These are phyloP conservation scores for Wickerhamomyces subpelliculosus DNA, from an alignment of 805 yeast genomes.

Conservation along the genomic window DNA sequence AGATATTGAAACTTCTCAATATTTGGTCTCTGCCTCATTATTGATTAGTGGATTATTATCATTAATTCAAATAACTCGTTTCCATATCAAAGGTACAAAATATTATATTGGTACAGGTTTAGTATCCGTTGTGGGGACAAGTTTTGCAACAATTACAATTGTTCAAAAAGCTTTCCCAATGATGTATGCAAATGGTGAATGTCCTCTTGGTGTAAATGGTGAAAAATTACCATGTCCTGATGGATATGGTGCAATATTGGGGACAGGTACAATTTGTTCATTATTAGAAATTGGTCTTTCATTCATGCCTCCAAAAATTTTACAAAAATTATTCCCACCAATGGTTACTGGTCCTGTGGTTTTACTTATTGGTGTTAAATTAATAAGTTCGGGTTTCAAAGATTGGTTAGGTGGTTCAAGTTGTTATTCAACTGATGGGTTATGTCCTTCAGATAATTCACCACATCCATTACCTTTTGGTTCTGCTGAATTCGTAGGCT, in stretches of 20 bases:
- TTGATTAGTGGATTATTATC: conserved; percentile 70
- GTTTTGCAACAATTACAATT: conserved; percentile 82
- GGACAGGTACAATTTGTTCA: conserved; percentile 73
- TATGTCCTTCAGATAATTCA: conserved; percentile 44
- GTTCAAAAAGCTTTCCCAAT: conserved; percentile 46
- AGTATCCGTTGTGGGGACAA: conserved; percentile 85
- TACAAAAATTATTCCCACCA: conserved; percentile 79
- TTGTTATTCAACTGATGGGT: conserved; percentile 38
- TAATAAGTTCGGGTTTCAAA: conserved; percentile 66
- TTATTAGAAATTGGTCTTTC: conserved; percentile 66
- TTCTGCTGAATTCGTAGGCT: conserved; percentile 77
- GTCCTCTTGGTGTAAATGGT: too few relatives aligned
- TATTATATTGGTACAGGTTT: conserved; percentile 84
- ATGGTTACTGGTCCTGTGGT: conserved; percentile 93
- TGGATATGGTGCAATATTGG: conserved; percentile 85
- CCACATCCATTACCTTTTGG: conserved; percentile 70
- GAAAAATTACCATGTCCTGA: conserved; percentile 58
- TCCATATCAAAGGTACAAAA: conserved; percentile 66
- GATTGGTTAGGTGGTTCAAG: conserved; percentile 84
- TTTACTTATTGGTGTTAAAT: conserved; percentile 66
- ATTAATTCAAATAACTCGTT: conserved; percentile 69
- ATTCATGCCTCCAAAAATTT: conserved; percentile 64
- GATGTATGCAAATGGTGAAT: not conserved
- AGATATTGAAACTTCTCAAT: conserved; percentile 41
- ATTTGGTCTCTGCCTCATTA: conserved; percentile 63